phyloP scores from a whole-genome alignment of 2,329 filamentous ascomycete genomes.

The Atkinsonella texensis region DNA sequence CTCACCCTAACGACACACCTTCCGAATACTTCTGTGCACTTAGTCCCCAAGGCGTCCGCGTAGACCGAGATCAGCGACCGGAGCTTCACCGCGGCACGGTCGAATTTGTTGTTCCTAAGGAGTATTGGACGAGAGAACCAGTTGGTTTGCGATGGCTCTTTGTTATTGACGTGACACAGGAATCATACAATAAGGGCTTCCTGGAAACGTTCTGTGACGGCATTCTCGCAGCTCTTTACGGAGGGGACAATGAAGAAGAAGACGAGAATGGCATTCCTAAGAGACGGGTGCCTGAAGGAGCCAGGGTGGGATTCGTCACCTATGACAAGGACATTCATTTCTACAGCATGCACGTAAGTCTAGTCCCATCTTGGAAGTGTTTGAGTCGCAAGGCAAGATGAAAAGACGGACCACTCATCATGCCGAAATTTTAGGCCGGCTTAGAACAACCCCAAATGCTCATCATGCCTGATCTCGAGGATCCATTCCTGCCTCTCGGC shows the following conservation, averaged over 20 bases:
- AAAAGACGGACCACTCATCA: neutral
- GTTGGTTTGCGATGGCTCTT: conserved; percentile 83
- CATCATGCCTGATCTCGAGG: conserved; percentile 95
- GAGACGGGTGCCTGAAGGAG: conserved; percentile 57
- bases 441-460: conserved; percentile 92
- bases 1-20: conserved; percentile 88
- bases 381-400: neutral
- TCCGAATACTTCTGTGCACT: conserved; percentile 89
- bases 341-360: conserved; percentile 78
- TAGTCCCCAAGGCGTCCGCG: conserved; percentile 71
- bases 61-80: conserved; percentile 79
- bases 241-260: conserved; percentile 40
- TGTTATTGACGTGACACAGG: conserved; percentile 84
- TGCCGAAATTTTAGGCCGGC: conserved; percentile 37
- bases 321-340: conserved; percentile 97
- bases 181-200: conserved; percentile 83
- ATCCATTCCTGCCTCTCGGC: conserved; percentile 86
- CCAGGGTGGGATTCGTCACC: conserved; percentile 88
- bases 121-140: conserved; percentile 95
- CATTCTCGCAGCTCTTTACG: conserved; percentile 75
- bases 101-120: conserved; percentile 92
- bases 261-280: conserved; percentile 41
- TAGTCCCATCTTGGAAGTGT: conserved; percentile 8
- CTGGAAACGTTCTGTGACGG: conserved; percentile 84
- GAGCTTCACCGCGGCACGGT: conserved; percentile 88